Percentiles rank a stretch among this genome's conserved stretches.
These are phyloP conservation scores for Rhodotorula sp. DNA, from an alignment of 1,284 basidiomycete species.

Conservation along the genomic window DNA sequence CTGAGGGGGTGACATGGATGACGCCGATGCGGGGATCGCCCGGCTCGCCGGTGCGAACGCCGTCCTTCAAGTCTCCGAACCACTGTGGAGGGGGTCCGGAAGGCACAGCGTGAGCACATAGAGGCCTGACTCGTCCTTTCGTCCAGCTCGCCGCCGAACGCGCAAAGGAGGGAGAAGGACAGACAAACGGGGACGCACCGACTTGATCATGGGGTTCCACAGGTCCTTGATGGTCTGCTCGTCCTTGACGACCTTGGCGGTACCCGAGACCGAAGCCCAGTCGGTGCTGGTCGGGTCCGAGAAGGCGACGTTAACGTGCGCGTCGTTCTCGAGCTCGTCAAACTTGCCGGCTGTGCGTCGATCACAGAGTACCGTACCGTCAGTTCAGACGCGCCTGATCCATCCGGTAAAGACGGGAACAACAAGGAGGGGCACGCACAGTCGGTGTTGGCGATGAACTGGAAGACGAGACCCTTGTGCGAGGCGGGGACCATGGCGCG, in stretches of 20 bases:
- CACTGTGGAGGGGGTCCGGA: slow-evolving; percentile 45
- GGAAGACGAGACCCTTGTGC: slow-evolving; percentile 51
- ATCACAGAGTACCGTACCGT: background rate
- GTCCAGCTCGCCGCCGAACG: background rate
- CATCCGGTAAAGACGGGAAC: background rate
- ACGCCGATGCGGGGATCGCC: slow-evolving; percentile 76
- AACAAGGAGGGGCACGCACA: slow-evolving; percentile 41
- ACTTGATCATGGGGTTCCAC: slow-evolving; percentile 30
- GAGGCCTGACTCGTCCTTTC: too few species aligned
- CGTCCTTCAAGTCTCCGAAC: slow-evolving; percentile 84
- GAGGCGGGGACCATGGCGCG: slow-evolving; percentile 57
- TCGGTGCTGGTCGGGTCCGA: slow-evolving; percentile 68
- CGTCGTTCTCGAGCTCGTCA: slow-evolving; percentile 36
- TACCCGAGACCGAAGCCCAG: slow-evolving; percentile 82
- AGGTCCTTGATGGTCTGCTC: slow-evolving; percentile 45
- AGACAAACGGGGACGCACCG: slow-evolving; percentile 1
- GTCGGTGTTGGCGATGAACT: slow-evolving; percentile 74
- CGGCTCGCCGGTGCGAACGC: slow-evolving; percentile 75
- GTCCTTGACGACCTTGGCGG: slow-evolving; percentile 57
- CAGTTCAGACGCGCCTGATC: background rate
- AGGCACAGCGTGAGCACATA: too few species aligned
- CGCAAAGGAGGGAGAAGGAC: too few species aligned
- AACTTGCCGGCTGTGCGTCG: slow-evolving; percentile 29
- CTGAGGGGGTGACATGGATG: slow-evolving; percentile 76
- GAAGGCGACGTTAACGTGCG: slow-evolving; percentile 60